A percentile compares a stretch with the other conserved stretches of the same genome.
phyloP scores from a whole-genome alignment of 1,284 basidiomycete species.

The Moesziomyces aphidis region DNA sequence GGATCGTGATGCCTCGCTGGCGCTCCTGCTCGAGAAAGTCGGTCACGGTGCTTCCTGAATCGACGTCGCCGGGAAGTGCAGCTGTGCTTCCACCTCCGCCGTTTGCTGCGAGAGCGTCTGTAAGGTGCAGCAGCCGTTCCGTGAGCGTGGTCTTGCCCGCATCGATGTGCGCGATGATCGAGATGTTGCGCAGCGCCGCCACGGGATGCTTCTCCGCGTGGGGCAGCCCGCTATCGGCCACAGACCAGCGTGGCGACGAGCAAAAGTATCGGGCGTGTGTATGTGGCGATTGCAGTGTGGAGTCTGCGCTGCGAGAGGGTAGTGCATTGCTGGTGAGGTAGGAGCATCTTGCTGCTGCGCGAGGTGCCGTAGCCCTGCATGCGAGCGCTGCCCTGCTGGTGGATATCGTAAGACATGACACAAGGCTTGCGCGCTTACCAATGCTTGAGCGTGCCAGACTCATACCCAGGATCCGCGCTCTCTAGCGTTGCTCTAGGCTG shows the following conservation, averaged over 20 bases:
- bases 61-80: conserved; percentile 77
- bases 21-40: conserved; percentile 90
- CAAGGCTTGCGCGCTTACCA: background rate
- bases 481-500: background rate
- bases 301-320: background rate
- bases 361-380: background rate
- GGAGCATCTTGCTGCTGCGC: background rate
- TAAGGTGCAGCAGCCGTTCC: conserved; percentile 83
- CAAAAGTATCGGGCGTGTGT: conserved; percentile 4
- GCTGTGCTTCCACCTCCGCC: background rate
- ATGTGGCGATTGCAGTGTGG: no score
- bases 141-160: conserved; percentile 91
- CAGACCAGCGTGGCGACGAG: background rate
- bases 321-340: background rate
- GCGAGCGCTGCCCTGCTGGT: background rate
- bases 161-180: conserved; percentile 70
- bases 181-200: conserved; percentile 51
- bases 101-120: conserved; percentile 75
- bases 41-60: conserved; percentile 88
- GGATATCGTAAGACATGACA: background rate
- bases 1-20: conserved; percentile 89
- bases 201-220: conserved; percentile 37
- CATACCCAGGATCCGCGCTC: background rate
- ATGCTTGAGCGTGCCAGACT: conserved; percentile 10
- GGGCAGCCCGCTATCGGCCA: background rate